Base-by-base conservation (phyloP, 164 flowering plant genomes). In the Piper longum region DNA sequence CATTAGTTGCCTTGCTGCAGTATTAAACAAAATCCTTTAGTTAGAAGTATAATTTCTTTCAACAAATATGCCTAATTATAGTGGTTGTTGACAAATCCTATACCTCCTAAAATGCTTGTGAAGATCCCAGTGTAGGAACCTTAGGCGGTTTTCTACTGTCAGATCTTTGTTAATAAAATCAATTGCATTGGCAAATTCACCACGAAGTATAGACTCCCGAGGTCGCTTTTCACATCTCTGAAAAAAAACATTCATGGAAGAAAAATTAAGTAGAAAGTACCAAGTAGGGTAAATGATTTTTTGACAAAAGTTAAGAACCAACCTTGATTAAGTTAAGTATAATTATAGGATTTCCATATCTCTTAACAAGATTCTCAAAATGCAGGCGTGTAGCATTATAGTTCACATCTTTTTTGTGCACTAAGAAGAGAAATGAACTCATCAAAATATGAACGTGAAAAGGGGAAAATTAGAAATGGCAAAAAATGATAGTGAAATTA, bases 241-340 rank as follows among this genome's bases (percentile, higher is more conserved):
- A 0, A 16, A 18, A 18, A 42, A 16, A 41, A 17, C 48, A 60
- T 8, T 40, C 11, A 60, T 40, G 64, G 18, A 66, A 51, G 62
- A 60, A 5, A 16, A 12, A 60, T 41, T 1, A 42, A 42, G 14
- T 16, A 14, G 16, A 36, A 14, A 60, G 48, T 8, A 42, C 43
- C 4, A 42, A 4, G 14, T 3, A 14, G 14, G 16, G 48, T 16
- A 41, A 16, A 56, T 4, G 17, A 6, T 9, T 56, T 7, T 56
- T 1, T 52, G 54, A 62, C 13, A 36, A 16, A 43, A 48, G 14
- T 12, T 56, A 39, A 69, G 40, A 58, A 16, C 69, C 40, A 76
- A 89, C 99, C 99, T 89, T 95, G 64, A 95, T 86, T 75, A 95
- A 78, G 77, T 91, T 91, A 73, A 91, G 76, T 40, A 95, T 81